A percentile compares a stretch with the other conserved stretches of the same genome.
phyloP scores from a whole-genome alignment of 345 rosid species.

The Citrus sp. region DNA sequence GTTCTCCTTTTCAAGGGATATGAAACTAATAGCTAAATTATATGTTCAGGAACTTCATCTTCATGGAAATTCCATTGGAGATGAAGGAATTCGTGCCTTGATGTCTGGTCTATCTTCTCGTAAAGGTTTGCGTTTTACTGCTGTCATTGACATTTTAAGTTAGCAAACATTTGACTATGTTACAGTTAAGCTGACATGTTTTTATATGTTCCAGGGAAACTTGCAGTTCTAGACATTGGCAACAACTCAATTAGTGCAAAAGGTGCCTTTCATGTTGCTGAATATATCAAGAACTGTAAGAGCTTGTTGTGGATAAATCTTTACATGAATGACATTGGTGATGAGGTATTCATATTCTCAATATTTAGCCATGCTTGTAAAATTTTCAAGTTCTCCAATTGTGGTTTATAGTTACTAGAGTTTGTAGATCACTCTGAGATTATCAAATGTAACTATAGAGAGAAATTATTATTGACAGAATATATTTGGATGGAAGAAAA shows the following conservation, averaged over 20 bases:
- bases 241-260: conserved; percentile 83
- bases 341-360: conserved; percentile 55
- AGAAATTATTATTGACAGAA: background rate
- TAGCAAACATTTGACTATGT: background rate
- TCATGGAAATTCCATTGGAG: conserved; percentile 94
- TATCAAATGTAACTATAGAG: background rate
- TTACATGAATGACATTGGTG: conserved; percentile 96
- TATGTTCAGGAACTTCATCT: conserved; percentile 78
- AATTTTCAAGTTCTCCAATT: background rate
- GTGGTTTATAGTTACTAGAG: background rate
- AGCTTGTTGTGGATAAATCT: conserved; percentile 90
- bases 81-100: conserved; percentile 84
- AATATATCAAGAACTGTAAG: conserved; percentile 83
- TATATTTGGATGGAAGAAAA: conserved; percentile 1
- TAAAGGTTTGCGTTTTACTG: conserved; percentile 52
- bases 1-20: background rate
- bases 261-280: conserved; percentile 83
- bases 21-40: conserved; percentile 5
- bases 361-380: background rate
- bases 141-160: conserved; percentile 1
- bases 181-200: conserved; percentile 17
- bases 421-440: background rate
- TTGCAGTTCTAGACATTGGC: conserved; percentile 76
- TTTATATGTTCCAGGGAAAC: conserved; percentile 50
- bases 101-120: conserved; percentile 81